phyloP scores from a whole-genome alignment of 306 rosid species.

The Vigna nakashimae region DNA sequence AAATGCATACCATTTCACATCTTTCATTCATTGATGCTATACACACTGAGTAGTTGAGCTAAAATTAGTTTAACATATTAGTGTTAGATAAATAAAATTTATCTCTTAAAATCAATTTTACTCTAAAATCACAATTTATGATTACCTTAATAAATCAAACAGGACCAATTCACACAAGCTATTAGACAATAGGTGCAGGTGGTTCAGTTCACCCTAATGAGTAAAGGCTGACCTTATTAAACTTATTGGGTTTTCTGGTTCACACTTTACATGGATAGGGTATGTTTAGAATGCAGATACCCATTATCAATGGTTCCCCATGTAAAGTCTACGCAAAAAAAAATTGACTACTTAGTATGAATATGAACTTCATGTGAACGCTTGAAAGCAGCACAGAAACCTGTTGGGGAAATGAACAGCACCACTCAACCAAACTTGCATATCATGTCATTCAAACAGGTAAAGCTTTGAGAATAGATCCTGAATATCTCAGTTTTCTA shows the following conservation, averaged over 20 bases:
- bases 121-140: neutral
- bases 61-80: neutral
- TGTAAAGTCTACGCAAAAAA: slow-evolving; percentile 22
- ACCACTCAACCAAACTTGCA: slow-evolving; percentile 43
- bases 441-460: slow-evolving; percentile 40
- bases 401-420: slow-evolving; percentile 47
- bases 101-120: neutral
- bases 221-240: neutral
- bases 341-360: slow-evolving; percentile 10
- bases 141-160: neutral
- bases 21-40: neutral
- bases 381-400: slow-evolving; percentile 11
- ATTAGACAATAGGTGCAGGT: neutral
- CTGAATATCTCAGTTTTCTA: slow-evolving; percentile 7
- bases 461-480: slow-evolving; percentile 22
- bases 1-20: neutral
- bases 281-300: slow-evolving; percentile 14
- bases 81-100: no score
- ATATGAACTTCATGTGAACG: slow-evolving; percentile 44
- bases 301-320: slow-evolving; percentile 29
- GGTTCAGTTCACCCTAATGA: neutral
- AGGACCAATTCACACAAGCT: neutral
- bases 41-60: neutral
- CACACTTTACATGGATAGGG: neutral
- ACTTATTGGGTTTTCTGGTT: neutral